These are phyloP conservation scores for Clonostachys chloroleuca DNA, from an alignment of 2,329 filamentous ascomycete genomes.

Conservation along the genomic window DNA sequence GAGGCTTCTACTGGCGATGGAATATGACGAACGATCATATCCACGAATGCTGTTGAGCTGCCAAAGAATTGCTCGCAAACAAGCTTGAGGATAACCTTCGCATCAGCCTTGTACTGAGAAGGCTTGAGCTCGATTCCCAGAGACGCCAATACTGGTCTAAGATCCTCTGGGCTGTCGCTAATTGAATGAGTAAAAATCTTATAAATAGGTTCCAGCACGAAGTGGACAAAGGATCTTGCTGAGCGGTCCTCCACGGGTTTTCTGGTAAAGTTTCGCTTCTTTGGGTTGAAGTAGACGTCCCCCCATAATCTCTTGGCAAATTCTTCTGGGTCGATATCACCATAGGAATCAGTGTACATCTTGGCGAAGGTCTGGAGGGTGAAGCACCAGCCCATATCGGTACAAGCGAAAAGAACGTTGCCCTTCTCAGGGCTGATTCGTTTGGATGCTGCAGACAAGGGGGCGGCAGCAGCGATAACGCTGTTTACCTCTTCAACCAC, in stretches of 20 bases:
- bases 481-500: conserved; percentile 99
- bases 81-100: conserved; percentile 79
- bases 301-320: conserved; percentile 89
- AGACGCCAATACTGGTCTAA: conserved; percentile 72
- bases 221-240: conserved; percentile 87
- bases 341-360: conserved; percentile 90
- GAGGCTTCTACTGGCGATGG: conserved; percentile 82
- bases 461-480: conserved; percentile 81
- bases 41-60: conserved; percentile 82
- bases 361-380: conserved; percentile 90
- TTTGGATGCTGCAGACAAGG: conserved; percentile 72
- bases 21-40: conserved; percentile 88
- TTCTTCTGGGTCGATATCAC: conserved; percentile 74
- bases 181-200: conserved; percentile 96
- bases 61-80: conserved; percentile 97
- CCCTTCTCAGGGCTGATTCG: conserved; percentile 93
- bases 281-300: conserved; percentile 92
- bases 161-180: conserved; percentile 79
- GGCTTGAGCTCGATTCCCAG: conserved; percentile 87
- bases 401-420: conserved; percentile 95
- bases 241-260: conserved; percentile 78
- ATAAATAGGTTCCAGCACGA: conserved; percentile 94
- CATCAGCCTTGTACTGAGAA: conserved; percentile 85
- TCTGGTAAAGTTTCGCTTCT: conserved; percentile 84
- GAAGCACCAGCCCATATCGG: conserved; percentile 94